Conservation (phyloP, 1,284 basidiomycete genomes). For the Ceratobasidium sp. region DNA sequence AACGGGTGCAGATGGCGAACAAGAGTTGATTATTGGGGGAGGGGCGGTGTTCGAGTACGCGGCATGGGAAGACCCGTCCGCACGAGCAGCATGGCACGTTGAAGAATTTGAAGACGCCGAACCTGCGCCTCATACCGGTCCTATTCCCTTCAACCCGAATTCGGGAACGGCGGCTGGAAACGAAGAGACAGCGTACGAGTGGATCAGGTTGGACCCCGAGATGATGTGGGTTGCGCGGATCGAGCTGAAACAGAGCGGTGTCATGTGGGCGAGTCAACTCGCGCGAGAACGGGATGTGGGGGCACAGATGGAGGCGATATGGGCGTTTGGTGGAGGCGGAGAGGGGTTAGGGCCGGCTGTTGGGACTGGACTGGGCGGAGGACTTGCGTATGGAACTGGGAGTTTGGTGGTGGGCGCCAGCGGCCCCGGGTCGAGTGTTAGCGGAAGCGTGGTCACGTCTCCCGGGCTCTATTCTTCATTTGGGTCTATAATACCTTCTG, state of each 20-base stretch:
- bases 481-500: constrained; percentile 25
- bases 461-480: constrained; percentile 28
- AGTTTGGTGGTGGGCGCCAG: neutral
- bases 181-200: constrained; percentile 81
- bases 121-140: constrained; percentile 89
- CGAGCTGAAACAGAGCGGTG: constrained; percentile 93
- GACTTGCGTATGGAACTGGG: neutral
- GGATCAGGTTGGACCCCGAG: constrained; percentile 99
- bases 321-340: constrained; percentile 31
- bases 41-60: constrained; percentile 75
- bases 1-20: constrained; percentile 87
- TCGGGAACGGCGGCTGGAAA: neutral
- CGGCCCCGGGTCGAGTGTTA: neutral
- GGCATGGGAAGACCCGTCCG: constrained; percentile 93
- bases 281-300: constrained; percentile 98
- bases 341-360: constrained; percentile 7
- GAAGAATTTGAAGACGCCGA: constrained; percentile 97
- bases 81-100: constrained; percentile 93
- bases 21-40: constrained; percentile 91
- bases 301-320: constrained; percentile 82
- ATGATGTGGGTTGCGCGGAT: constrained; percentile 97
- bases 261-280: constrained; percentile 98
- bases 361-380: neutral
- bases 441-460: constrained; percentile 47
- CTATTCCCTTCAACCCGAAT: constrained; percentile 32